Conservation (phyloP, 306 rosid genomes). For the peach (Prunus persica) region DNA sequence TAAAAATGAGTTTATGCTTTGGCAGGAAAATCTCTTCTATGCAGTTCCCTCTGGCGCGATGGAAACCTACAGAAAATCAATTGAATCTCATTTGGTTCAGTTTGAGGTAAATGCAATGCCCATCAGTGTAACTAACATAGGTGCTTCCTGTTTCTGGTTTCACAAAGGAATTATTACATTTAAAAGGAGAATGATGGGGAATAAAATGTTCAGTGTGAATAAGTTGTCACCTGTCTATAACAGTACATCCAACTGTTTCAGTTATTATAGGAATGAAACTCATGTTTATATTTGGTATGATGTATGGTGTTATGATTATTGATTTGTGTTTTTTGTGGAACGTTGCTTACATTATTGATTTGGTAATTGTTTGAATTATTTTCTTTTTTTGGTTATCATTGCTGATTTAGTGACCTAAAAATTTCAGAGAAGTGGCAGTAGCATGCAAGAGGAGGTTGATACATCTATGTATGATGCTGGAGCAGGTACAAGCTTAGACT, state of each 20-base stretch:
- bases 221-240: background rate
- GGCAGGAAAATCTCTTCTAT: conserved; percentile 86
- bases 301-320: background rate
- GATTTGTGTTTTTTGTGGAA: background rate
- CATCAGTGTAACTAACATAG: conserved; percentile 1
- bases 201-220: background rate
- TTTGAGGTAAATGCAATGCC: conserved; percentile 51
- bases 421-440: conserved; percentile 67
- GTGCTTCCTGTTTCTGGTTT: conserved; percentile 9
- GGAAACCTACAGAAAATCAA: conserved; percentile 78
- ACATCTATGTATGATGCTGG: conserved; percentile 68
- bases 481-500: conserved; percentile 51
- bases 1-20: conserved; percentile 30
- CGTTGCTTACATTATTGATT: background rate
- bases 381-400: background rate
- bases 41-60: conserved; percentile 69
- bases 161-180: conserved; percentile 1
- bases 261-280: background rate
- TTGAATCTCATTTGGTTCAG: conserved; percentile 71
- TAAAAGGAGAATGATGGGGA: background rate
- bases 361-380: background rate
- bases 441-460: conserved; percentile 89
- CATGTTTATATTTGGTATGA: background rate
- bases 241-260: background rate
- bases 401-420: conserved; percentile 20